Base-by-base conservation (phyloP, 768 basidiomycete species). In the Phylloporus sp. region DNA sequence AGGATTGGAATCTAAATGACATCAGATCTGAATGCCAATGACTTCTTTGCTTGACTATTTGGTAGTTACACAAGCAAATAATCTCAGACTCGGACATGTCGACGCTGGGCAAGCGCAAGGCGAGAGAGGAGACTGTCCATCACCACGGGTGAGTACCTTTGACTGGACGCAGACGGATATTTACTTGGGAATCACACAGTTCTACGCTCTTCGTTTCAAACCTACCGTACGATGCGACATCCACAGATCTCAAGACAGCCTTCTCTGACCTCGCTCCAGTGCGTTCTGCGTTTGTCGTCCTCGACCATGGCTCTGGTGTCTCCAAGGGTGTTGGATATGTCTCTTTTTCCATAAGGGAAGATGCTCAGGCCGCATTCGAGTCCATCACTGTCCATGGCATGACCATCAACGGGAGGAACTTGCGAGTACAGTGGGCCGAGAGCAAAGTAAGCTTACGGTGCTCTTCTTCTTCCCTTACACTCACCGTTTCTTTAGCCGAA, bases 291-390 rank as follows among this genome's bases (percentile, higher is more conserved):
- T 98, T 99, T 62, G 85, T 99, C 7, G 97, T 97, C 18, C 81
- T 84, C 12, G 86, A 94, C 49, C 83, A 80, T 8, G 86, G 79
- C 29, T 80, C 82, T 1, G 82, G 84, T 16, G 72, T 80, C 5
- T 94, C 92, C 1, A 97, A 97, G 66, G 95, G 95, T 56, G 94
- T 98, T 20, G 97, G 97, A 54, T 98, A 97, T 65, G 91, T 97
- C 55, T 86, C 91, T 1, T 98, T 95, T 69, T 84, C 93, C 1
- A 76, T 92, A 50, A 82, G 79, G 50, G 91, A 97, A 61, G 97
- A 98, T 69, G 95, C 94, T 7, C 80, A 91, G 61, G 66, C 76
- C 31, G 86, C 86, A 3, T 81, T 85, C 49, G 78, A 82, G 45
- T 79, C 81, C 39, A 77, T 90, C 45, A 73, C 79, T 29, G 75